Evolutionary conservation across 2,329 filamentous ascomycete genomes (phyloP).

Genomic region (Colletotrichum tofieldiae): DNA sequence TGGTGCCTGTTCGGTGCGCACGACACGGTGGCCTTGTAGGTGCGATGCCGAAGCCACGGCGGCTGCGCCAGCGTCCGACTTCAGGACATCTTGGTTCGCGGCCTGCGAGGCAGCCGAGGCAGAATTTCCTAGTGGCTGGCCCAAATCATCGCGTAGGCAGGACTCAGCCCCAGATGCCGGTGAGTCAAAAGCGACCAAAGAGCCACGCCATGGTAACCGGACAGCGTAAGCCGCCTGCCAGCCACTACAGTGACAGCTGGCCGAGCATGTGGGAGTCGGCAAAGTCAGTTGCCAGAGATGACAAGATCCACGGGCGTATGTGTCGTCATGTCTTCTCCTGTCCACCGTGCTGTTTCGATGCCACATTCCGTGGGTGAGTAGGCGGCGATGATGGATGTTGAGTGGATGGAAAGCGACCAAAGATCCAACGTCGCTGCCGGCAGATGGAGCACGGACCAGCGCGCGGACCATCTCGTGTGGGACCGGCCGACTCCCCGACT

Average conservation of each 20-base stretch:
- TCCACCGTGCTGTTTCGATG: background rate
- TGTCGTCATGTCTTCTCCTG: background rate
- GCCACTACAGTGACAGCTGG: background rate
- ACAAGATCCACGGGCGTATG: too few relatives aligned
- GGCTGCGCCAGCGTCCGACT: background rate
- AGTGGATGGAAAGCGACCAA: background rate
- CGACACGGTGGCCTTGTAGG: background rate
- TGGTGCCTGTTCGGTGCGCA: background rate
- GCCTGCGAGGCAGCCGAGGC: background rate
- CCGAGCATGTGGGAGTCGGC: background rate
- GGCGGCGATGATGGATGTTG: background rate
- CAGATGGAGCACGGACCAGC: conserved; percentile 1
- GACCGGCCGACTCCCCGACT: background rate
- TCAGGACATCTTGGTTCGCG: background rate
- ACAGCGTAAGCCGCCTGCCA: background rate
- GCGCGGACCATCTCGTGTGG: background rate
- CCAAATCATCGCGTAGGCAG: background rate
- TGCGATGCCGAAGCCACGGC: background rate
- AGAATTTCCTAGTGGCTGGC: conserved; percentile 4
- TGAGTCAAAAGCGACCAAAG: conserved; percentile 18
- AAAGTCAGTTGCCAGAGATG: too few relatives aligned
- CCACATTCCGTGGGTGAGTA: background rate
- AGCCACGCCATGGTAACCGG: background rate
- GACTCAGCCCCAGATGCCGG: conserved; percentile 21
- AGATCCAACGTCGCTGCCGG: background rate